These are phyloP conservation scores for Lippia alba DNA, from an alignment of 305 asterid species.

Conservation along the genomic window DNA sequence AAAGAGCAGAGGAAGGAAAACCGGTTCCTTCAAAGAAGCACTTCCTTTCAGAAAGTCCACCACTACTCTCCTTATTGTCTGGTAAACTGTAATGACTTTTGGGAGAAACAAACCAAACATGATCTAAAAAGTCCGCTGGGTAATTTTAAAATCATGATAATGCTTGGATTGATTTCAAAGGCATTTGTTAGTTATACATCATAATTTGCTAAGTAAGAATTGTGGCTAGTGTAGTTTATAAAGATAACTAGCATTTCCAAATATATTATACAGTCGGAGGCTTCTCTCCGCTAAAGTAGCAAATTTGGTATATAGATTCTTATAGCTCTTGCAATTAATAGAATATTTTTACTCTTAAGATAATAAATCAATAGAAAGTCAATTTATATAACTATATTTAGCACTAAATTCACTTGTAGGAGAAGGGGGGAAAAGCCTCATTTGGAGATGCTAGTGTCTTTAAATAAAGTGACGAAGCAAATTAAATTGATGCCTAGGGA, in stretches of 20 bases:
- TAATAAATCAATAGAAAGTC: neutral
- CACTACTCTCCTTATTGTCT: too few relatives aligned
- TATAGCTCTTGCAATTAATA: neutral
- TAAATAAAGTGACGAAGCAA: neutral
- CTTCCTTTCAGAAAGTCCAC: too few relatives aligned
- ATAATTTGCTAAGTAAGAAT: neutral
- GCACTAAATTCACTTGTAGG: neutral
- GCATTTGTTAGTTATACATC: neutral
- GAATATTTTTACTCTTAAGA: neutral
- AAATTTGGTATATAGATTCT: neutral
- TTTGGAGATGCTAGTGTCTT: neutral
- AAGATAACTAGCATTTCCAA: neutral
- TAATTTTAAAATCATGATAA: too few relatives aligned
- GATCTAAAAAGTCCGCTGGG: too few relatives aligned
- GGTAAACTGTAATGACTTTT: too few relatives aligned
- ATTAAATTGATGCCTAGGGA: conserved; percentile 6
- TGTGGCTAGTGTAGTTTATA: neutral
- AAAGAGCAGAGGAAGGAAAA: too few relatives aligned
- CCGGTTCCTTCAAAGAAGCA: too few relatives aligned
- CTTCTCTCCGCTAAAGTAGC: neutral
- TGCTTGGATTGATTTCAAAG: neutral
- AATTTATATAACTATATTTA: neutral
- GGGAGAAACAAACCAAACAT: too few relatives aligned
- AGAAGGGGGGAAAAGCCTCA: neutral
- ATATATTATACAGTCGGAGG: neutral